Conservation (phyloP, 1,139 yeast genomes). For the Debaryomyces subglobosus region DNA sequence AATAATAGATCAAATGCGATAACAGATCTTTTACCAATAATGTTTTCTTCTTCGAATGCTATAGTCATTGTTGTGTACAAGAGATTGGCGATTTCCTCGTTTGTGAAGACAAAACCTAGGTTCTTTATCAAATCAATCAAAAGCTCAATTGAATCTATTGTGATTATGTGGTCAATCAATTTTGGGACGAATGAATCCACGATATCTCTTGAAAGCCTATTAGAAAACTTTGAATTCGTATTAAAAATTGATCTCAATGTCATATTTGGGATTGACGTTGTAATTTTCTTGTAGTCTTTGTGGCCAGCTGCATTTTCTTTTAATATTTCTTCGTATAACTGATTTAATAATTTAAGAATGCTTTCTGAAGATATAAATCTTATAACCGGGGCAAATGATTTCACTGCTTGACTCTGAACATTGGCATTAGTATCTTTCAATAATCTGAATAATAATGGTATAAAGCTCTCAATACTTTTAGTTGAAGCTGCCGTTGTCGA, state of each 20-base stretch:
- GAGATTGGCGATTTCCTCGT: conserved; percentile 41
- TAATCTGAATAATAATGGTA: conserved; percentile 53
- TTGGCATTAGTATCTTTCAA: conserved; percentile 71
- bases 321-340: conserved; percentile 29
- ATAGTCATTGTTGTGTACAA: conserved; percentile 41
- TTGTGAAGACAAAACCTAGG: conserved; percentile 53
- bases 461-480: conserved; percentile 39
- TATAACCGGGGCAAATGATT: conserved; percentile 53
- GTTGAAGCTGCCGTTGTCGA: conserved; percentile 26
- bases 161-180: conserved; percentile 24
- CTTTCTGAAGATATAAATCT: conserved; percentile 30
- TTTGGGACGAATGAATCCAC: conserved; percentile 26
- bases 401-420: conserved; percentile 77
- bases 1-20: conserved; percentile 56
- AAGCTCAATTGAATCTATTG: conserved; percentile 67
- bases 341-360: conserved; percentile 25
- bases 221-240: conserved; percentile 26
- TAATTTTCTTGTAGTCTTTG: conserved; percentile 42
- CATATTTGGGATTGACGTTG: conserved; percentile 70
- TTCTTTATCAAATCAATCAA: conserved; percentile 59
- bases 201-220: conserved; percentile 25
- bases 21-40: conserved; percentile 57
- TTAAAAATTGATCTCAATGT: conserved; percentile 66
- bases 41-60: conserved; percentile 47
- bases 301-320: conserved; percentile 24